Conservation (phyloP, 495 filamentous ascomycete genomes). For the Polyplosphaeria fusca region DNA sequence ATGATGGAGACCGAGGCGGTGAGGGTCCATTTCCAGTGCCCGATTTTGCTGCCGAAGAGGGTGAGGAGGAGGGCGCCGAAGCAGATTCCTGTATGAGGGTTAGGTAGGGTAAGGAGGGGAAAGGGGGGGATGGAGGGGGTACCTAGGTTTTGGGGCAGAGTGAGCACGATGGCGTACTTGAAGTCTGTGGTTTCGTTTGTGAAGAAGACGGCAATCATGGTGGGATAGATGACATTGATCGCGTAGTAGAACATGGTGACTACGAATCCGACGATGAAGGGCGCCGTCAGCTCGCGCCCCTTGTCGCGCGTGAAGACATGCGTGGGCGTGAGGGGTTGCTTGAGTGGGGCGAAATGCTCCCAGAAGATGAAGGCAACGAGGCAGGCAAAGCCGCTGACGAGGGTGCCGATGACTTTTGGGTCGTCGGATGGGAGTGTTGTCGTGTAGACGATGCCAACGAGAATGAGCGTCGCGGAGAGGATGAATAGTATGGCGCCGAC, state of each 20-base stretch:
- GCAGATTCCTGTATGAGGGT: too few species aligned
- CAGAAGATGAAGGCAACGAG: conserved; percentile 12
- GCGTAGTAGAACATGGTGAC: conserved; percentile 37
- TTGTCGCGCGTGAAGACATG: conserved; percentile 34
- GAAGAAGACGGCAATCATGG: background rate
- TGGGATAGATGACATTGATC: background rate
- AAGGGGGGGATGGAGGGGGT: too few species aligned
- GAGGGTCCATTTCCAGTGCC: conserved; percentile 26
- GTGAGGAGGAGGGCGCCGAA: conserved; percentile 24
- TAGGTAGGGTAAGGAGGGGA: too few species aligned
- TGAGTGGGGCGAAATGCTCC: conserved; percentile 25
- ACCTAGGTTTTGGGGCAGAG: background rate
- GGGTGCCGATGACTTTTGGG: conserved; percentile 35
- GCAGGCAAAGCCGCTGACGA: conserved; percentile 32
- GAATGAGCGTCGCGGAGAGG: conserved; percentile 18
- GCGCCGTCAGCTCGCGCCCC: conserved; percentile 34
- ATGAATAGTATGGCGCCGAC: conserved; percentile 33
- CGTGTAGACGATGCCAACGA: conserved; percentile 36
- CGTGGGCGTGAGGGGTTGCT: conserved; percentile 36
- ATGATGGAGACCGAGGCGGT: conserved; percentile 18
- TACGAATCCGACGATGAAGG: conserved; percentile 33
- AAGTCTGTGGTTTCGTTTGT: background rate
- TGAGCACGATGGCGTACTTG: background rate
- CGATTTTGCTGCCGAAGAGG: conserved; percentile 16
- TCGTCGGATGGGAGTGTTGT: conserved; percentile 24